A percentile compares a stretch with the other conserved stretches of the same genome.
phyloP scores from a whole-genome alignment of 306 rosid species.

The Ormosia semicastrata region DNA sequence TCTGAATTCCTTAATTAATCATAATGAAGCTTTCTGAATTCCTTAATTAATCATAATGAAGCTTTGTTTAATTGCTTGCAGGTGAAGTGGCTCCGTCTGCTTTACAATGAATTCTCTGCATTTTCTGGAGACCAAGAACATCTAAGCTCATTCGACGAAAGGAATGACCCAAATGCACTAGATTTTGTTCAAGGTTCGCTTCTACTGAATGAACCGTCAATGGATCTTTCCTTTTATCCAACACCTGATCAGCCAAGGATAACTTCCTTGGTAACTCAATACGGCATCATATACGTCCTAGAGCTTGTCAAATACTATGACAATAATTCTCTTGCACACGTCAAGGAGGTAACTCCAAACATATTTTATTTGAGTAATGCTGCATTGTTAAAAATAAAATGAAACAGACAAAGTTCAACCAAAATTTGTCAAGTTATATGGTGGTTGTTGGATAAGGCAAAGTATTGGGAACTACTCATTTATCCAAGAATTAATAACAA shows the following conservation, averaged over 20 bases:
- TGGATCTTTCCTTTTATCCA: conserved; percentile 64
- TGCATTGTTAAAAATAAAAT: background rate
- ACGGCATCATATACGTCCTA: conserved; percentile 52
- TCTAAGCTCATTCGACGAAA: conserved; percentile 41
- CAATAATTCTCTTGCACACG: background rate
- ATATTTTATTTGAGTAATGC: background rate
- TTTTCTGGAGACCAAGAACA: conserved; percentile 63
- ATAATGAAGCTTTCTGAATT: background rate
- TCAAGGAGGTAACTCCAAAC: conserved; percentile 41
- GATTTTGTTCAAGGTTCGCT: conserved; percentile 68
- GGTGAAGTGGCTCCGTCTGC: conserved; percentile 62
- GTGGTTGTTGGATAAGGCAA: too few relatives aligned
- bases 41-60: background rate
- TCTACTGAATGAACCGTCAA: conserved; percentile 39
- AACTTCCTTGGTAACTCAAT: conserved; percentile 37
- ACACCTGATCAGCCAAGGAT: conserved; percentile 43
- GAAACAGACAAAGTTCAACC: too few relatives aligned
- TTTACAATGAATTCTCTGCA: conserved; percentile 53
- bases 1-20: background rate
- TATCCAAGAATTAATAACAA: too few relatives aligned
- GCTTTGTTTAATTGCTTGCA: background rate
- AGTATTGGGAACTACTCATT: too few relatives aligned
- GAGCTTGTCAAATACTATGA: conserved; percentile 57
- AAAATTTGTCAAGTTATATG: too few relatives aligned
- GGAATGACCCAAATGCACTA: conserved; percentile 4